phyloP scores from a whole-genome alignment of 495 filamentous ascomycete species.

The Penicillium arizonense region DNA sequence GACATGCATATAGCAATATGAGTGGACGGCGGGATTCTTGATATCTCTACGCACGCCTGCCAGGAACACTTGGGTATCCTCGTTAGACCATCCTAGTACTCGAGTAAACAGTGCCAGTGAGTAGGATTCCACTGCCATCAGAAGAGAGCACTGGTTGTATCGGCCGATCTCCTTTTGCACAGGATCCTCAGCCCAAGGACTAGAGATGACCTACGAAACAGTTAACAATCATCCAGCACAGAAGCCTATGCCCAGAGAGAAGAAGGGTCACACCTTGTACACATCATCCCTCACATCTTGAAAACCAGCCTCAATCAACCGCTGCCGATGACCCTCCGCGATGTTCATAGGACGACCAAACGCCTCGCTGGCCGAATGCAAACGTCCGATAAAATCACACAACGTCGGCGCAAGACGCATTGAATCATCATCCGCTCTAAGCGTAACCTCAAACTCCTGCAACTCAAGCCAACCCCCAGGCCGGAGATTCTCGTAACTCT shows the following conservation, averaged over 20 bases:
- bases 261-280: slow-evolving; percentile 36
- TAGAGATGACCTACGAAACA: slow-evolving; percentile 32
- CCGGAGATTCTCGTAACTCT: slow-evolving; percentile 40
- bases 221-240: not conserved
- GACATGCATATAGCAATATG: slow-evolving; percentile 37
- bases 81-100: slow-evolving; percentile 52
- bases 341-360: slow-evolving; percentile 44
- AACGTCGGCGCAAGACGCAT: slow-evolving; percentile 28
- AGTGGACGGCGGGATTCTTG: slow-evolving; percentile 48
- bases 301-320: slow-evolving; percentile 38
- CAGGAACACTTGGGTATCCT: slow-evolving; percentile 57
- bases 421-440: slow-evolving; percentile 42
- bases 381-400: slow-evolving; percentile 26
- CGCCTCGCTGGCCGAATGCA: slow-evolving; percentile 33
- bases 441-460: slow-evolving; percentile 49
- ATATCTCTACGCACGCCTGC: slow-evolving; percentile 52
- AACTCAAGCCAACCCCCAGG: slow-evolving; percentile 56
- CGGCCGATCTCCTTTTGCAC: slow-evolving; percentile 47
- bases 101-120: slow-evolving; percentile 49
- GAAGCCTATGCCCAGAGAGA: not conserved
- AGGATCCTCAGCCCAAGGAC: slow-evolving; percentile 41
- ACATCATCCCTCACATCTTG: slow-evolving; percentile 37
- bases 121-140: slow-evolving; percentile 42
- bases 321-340: slow-evolving; percentile 26
- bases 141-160: slow-evolving; percentile 40